Evolutionary conservation across 177 flowering plant species (phyloP), one percentile per base, ranked within the genome.

Genomic region (Tripterygium wilfordii): DNA sequence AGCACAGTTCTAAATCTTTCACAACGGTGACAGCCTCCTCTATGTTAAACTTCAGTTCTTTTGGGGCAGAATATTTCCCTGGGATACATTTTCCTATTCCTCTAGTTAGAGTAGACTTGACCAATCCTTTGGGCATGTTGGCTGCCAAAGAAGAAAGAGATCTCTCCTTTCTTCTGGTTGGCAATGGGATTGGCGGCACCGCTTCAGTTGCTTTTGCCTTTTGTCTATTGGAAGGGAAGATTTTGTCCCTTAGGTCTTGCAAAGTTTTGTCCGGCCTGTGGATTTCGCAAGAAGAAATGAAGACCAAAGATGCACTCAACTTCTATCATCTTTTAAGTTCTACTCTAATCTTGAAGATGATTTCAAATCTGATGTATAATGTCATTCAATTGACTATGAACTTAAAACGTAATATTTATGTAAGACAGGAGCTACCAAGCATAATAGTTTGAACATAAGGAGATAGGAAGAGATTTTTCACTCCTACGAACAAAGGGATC

Each of bases 241-340:
- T 62, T 66, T 78, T 88, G 37, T 70, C 65, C 61, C 76, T 73
- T 48, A 88, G 51, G 70, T 83, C 88, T 63, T 80, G 77, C 66
- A 80, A 49, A 62, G 51, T 80, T 67, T 88, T 76, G 59, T 88
- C 96, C 0, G 80, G 76, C 83, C 96, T 88, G 83, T 24, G 55
- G 43, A 63, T 7, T 18, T 12, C 10, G 14, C 2, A 19, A 35
- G 10, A 25, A 2, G 5, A 49, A 29, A 7, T 2, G 27, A 37
- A 32, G 14, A 32, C 14, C 36, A 32, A n/a, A 32, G 6, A 41
- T 18, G 9, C 9, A 10, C 6, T 23, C 27, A 17, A 23, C 21
- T 41, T 19, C 0, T 20, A 4, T 19, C 21, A 5, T 19, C 6
- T 19, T 15, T 19, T 3, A 19, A 22, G 38, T 7, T 17, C n/a